Evolutionary conservation across 768 basidiomycete genomes (phyloP).

Genomic region (Suillus sp.): DNA sequence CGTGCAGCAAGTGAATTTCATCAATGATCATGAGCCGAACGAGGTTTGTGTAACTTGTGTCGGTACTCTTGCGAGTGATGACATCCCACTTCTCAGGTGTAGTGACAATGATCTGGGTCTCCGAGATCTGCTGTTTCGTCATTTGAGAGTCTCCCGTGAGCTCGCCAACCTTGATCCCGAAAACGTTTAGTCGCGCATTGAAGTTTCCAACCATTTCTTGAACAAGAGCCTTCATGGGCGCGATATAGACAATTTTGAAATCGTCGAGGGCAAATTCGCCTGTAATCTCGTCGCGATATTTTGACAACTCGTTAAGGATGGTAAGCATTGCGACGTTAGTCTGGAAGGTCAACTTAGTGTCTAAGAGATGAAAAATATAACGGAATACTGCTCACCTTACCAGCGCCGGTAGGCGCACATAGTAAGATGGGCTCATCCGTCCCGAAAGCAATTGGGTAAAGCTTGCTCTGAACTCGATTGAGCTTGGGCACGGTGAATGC

Average conservation of each 20-base stretch:
- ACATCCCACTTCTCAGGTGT: slow-evolving; percentile 99
- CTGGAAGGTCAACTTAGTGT: slow-evolving; percentile 42
- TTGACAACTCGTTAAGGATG: slow-evolving; percentile 86
- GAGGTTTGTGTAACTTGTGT: slow-evolving; percentile 95
- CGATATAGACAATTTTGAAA: slow-evolving; percentile 97
- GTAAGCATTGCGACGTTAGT: slow-evolving; percentile 98
- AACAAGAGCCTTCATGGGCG: slow-evolving; percentile 99
- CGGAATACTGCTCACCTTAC: slow-evolving; percentile 68
- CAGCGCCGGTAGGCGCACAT: slow-evolving; percentile 97
- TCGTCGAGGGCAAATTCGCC: slow-evolving; percentile 81
- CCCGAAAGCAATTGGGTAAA: slow-evolving; percentile 91
- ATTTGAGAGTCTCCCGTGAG: slow-evolving; percentile 97
- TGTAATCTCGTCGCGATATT: slow-evolving; percentile 81
- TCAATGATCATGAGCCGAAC: slow-evolving; percentile 97
- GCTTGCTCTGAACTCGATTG: slow-evolving; percentile 91
- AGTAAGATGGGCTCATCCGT: slow-evolving; percentile 93
- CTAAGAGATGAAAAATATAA: slow-evolving; percentile 1
- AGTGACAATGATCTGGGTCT: slow-evolving; percentile 97
- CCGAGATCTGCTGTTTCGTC: slow-evolving; percentile 96
- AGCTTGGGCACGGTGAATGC: slow-evolving; percentile 84
- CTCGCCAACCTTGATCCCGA: slow-evolving; percentile 88
- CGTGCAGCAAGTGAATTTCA: slow-evolving; percentile 96
- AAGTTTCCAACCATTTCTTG: slow-evolving; percentile 99
- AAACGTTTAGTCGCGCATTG: slow-evolving; percentile 64
- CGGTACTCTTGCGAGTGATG: slow-evolving; percentile 96